Evolutionary conservation across 305 asterid genomes (phyloP).

Genomic region (Fraxinus baroniana): DNA sequence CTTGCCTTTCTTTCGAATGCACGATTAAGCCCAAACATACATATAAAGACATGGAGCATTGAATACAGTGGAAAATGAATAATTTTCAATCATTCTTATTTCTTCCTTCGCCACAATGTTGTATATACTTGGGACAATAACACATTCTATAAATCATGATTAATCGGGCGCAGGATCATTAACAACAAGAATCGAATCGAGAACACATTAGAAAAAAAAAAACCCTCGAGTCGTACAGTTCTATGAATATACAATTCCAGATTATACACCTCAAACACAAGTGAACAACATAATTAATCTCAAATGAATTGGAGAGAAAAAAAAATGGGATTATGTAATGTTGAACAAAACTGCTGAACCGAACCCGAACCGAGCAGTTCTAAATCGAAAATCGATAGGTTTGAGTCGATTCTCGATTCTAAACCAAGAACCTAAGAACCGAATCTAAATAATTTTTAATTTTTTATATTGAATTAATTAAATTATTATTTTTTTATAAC

Average conservation of each 20-base stretch:
- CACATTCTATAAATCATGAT: neutral
- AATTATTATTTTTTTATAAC: too few species aligned
- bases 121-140: neutral
- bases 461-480: too few species aligned
- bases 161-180: neutral
- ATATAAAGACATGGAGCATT: neutral
- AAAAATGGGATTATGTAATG: neutral
- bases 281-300: neutral
- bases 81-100: neutral
- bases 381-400: too few species aligned
- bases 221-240: neutral
- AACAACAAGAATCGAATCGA: neutral
- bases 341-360: too few species aligned
- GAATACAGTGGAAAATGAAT: neutral
- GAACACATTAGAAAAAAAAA: neutral
- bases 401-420: too few species aligned
- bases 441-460: too few species aligned
- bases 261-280: neutral
- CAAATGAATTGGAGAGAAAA: neutral
- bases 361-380: too few species aligned
- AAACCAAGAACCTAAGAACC: too few species aligned
- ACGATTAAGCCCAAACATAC: neutral
- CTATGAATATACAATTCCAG: neutral
- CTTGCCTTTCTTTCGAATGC: neutral
- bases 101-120: neutral